phyloP scores from a whole-genome alignment of 805 yeast species.

The Metschnikowia colocasiae region DNA sequence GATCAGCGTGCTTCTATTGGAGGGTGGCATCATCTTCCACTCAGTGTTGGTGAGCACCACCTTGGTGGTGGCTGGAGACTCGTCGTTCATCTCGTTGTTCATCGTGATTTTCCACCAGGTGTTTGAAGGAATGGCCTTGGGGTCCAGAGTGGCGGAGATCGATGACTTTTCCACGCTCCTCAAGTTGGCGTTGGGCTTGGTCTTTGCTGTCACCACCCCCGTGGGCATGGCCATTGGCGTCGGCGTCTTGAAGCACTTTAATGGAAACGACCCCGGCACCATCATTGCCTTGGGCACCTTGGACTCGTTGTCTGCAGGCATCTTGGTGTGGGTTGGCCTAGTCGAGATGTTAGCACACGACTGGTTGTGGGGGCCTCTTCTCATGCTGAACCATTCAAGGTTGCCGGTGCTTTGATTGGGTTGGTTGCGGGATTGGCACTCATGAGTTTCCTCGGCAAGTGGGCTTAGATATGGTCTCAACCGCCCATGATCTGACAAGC shows the following conservation, averaged over 20 bases:
- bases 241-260: slow-evolving; percentile 44
- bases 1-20: slow-evolving; percentile 16
- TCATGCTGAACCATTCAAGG: slow-evolving; percentile 17
- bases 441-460: slow-evolving; percentile 33
- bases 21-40: slow-evolving; percentile 29
- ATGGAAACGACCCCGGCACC: slow-evolving; percentile 28
- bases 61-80: slow-evolving; percentile 25
- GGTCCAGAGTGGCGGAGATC: slow-evolving; percentile 24
- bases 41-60: slow-evolving; percentile 28
- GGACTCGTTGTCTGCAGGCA: slow-evolving; percentile 34
- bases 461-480: slow-evolving; percentile 21
- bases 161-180: slow-evolving; percentile 11
- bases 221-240: slow-evolving; percentile 73
- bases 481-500: too few relatives aligned
- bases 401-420: slow-evolving; percentile 14
- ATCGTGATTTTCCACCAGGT: slow-evolving; percentile 29
- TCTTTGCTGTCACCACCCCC: slow-evolving; percentile 52
- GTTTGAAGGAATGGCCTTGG: slow-evolving; percentile 30
- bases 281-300: slow-evolving; percentile 32
- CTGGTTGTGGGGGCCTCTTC: slow-evolving; percentile 25
- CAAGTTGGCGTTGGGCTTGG: slow-evolving; percentile 4
- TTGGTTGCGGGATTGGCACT: slow-evolving; percentile 24
- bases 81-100: slow-evolving; percentile 24
- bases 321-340: slow-evolving; percentile 30
- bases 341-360: slow-evolving; percentile 31